These are phyloP conservation scores for Filobasidium uniguttulatum DNA, from an alignment of 1,284 basidiomycete species.

Conservation along the genomic window DNA sequence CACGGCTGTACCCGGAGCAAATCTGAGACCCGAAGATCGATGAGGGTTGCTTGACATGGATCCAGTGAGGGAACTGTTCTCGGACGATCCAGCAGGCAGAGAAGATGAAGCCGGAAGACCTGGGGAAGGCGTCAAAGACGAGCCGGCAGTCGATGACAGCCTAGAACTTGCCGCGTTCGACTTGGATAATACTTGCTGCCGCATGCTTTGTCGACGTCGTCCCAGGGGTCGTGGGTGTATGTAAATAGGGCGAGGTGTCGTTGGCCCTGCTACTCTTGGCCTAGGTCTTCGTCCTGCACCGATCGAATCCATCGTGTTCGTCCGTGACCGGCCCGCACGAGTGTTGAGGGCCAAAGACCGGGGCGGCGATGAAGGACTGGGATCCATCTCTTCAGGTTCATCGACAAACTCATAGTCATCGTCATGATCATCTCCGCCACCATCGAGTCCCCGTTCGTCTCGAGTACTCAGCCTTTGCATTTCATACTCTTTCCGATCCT, in stretches of 20 bases:
- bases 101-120: not conserved
- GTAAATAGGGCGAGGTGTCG: conserved; percentile 5
- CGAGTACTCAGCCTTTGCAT: not conserved
- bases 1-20: conserved; percentile 24
- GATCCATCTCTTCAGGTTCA: not conserved
- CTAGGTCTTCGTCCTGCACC: not conserved
- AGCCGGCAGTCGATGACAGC: not conserved
- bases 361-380: not conserved
- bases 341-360: not conserved
- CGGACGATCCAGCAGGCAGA: conserved; percentile 7
- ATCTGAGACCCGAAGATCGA: conserved; percentile 21
- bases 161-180: not conserved
- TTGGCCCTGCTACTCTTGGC: not conserved
- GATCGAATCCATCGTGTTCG: not conserved
- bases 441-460: not conserved
- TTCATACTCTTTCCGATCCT: conserved; percentile 1
- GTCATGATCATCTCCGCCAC: not conserved
- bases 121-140: not conserved
- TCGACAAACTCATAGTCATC: not conserved
- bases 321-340: conserved; percentile 1
- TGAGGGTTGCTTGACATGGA: conserved; percentile 16
- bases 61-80: conserved; percentile 11
- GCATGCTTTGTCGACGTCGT: not conserved
- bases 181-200: conserved; percentile 4
- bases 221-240: conserved; percentile 1